Percentiles rank a stretch among this genome's conserved stretches.
These are phyloP conservation scores for Fusarium papillatum DNA, from an alignment of 2,329 filamentous ascomycete genomes.

Conservation along the genomic window DNA sequence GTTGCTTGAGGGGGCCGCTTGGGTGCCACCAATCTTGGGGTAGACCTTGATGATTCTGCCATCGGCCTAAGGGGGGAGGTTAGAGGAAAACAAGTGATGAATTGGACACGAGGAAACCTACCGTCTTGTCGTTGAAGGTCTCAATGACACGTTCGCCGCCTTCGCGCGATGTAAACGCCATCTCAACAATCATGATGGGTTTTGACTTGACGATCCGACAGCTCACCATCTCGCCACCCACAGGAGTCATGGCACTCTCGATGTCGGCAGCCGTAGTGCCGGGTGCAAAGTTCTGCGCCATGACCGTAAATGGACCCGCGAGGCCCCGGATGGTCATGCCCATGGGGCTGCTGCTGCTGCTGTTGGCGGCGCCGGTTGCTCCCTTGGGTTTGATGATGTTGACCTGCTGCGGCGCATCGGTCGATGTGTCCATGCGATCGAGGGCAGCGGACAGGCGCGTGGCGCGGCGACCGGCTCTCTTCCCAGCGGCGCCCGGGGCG, in stretches of 20 bases:
- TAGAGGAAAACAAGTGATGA: not conserved
- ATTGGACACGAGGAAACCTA: conserved; percentile 53
- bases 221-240: conserved; percentile 77
- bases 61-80: conserved; percentile 69
- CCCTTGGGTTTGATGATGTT: conserved; percentile 46
- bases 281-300: conserved; percentile 86
- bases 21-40: conserved; percentile 68
- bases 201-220: conserved; percentile 77
- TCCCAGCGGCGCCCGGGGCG: conserved; percentile 48
- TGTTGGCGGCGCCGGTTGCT: conserved; percentile 10
- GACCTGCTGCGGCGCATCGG: conserved; percentile 50
- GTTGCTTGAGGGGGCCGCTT: conserved; percentile 41
- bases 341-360: conserved; percentile 36
- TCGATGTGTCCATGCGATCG: conserved; percentile 53
- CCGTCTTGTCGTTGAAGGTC: conserved; percentile 84
- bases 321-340: conserved; percentile 82
- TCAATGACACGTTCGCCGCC: conserved; percentile 82
- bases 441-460: conserved; percentile 61
- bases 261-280: conserved; percentile 88
- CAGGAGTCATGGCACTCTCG: conserved; percentile 82
- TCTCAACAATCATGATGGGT: conserved; percentile 83
- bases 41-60: conserved; percentile 82
- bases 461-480: conserved; percentile 42
- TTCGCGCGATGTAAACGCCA: conserved; percentile 79
- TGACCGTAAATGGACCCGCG: conserved; percentile 78